Conservation (phyloP, 345 rosid genomes). For the Acer saccharum region DNA sequence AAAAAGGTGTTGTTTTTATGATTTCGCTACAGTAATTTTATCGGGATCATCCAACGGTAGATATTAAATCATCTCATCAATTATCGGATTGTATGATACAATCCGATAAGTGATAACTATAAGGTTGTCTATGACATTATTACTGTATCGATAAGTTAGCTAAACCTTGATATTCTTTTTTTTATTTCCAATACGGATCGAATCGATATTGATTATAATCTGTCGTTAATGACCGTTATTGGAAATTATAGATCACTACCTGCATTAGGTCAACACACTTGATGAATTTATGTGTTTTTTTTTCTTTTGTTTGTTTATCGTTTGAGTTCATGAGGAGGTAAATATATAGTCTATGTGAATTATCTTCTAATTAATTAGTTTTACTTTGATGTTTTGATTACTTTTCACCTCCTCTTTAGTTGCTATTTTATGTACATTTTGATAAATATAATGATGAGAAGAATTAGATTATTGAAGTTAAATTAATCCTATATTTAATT, state of each 20-base stretch:
- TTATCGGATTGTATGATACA: background rate
- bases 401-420: background rate
- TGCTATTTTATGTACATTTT: no score
- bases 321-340: conserved; percentile 5
- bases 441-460: no score
- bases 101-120: no score
- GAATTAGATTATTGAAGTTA: no score
- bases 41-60: background rate
- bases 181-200: background rate
- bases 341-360: background rate
- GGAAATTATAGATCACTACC: background rate
- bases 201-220: no score
- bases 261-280: background rate
- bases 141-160: background rate
- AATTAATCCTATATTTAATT: no score
- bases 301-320: background rate
- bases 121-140: background rate
- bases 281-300: background rate
- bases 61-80: background rate
- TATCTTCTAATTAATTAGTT: background rate
- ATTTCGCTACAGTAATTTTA: background rate
- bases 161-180: background rate
- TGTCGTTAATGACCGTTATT: background rate
- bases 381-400: background rate
- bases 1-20: background rate